Percentiles rank a stretch among this genome's conserved stretches.
These are phyloP conservation scores for Sclerotinia minor DNA, from an alignment of 2,329 filamentous ascomycete species.

Conservation along the genomic window DNA sequence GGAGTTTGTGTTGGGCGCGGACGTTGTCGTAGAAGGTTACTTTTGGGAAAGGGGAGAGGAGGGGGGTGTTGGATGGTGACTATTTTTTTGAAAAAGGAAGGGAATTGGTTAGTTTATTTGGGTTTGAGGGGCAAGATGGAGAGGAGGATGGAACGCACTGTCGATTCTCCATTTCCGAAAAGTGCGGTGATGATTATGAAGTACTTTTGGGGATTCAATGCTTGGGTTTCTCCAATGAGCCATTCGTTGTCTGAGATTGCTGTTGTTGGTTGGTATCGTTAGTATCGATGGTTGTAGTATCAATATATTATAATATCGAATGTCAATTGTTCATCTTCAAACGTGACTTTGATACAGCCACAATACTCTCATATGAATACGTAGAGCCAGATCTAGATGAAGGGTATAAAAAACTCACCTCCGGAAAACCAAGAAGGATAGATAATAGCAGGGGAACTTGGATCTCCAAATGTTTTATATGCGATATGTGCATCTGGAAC, in stretches of 20 bases:
- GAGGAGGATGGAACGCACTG: slow-evolving; percentile 30
- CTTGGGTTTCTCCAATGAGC: slow-evolving; percentile 55
- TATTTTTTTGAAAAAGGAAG: not conserved
- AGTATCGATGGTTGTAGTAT: not conserved
- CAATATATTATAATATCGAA: not conserved
- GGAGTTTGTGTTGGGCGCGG: slow-evolving; percentile 62
- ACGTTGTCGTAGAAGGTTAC: slow-evolving; percentile 70
- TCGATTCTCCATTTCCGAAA: slow-evolving; percentile 69
- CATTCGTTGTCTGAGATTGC: slow-evolving; percentile 71
- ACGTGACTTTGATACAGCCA: not conserved
- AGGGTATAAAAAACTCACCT: slow-evolving; percentile 42
- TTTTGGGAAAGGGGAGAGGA: slow-evolving; percentile 59
- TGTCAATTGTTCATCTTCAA: no score
- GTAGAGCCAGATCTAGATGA: not conserved
- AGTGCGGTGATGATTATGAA: slow-evolving; percentile 69
- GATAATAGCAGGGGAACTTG: slow-evolving; percentile 63
- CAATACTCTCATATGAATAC: no score
- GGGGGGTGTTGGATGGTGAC: slow-evolving; percentile 62
- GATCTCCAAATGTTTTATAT: slow-evolving; percentile 73
- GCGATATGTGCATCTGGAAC: slow-evolving; percentile 68
- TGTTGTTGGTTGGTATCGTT: slow-evolving; percentile 27
- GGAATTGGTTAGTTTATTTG: not conserved
- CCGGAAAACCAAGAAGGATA: slow-evolving; percentile 79
- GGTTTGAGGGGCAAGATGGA: not conserved
- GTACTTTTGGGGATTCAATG: slow-evolving; percentile 63